Conservation (phyloP, 75 land plant species). For the Adiantum capillusveneris region DNA sequence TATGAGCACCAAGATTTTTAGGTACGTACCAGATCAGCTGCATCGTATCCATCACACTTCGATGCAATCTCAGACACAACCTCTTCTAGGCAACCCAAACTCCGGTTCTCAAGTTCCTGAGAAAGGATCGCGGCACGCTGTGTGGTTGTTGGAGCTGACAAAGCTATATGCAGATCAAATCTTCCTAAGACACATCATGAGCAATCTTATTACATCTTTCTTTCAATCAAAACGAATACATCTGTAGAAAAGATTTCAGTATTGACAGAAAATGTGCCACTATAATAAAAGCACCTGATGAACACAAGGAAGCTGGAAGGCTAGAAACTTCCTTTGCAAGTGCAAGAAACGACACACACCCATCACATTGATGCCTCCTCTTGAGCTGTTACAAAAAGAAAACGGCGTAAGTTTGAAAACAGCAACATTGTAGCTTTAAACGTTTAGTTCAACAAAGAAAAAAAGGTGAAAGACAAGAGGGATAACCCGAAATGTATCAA, state of each 20-base stretch:
- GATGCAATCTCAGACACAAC: constrained; percentile 50
- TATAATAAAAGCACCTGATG: constrained; percentile 46
- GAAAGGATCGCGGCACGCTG: constrained; percentile 68
- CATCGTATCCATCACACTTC: constrained; percentile 95
- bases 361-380: constrained; percentile 5
- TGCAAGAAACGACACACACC: constrained; percentile 74
- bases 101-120: constrained; percentile 59
- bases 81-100: constrained; percentile 39
- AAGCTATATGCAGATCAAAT: constrained; percentile 82
- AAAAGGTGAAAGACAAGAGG: background rate
- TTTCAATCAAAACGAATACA: no score
- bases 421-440: no score
- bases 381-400: background rate
- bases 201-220: no score
- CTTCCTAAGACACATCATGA: constrained; percentile 52
- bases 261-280: background rate
- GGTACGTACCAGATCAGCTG: constrained; percentile 72
- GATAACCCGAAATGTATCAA: constrained; percentile 74
- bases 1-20: background rate
- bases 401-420: no score
- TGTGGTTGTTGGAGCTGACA: constrained; percentile 69
- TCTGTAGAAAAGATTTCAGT: no score
- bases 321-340: constrained; percentile 47
- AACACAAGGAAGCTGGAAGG: constrained; percentile 56
- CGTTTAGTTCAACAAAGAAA: no score